These are phyloP conservation scores for Pseudocercospora fuligena DNA, from an alignment of 2,329 filamentous ascomycete species.

Conservation along the genomic window DNA sequence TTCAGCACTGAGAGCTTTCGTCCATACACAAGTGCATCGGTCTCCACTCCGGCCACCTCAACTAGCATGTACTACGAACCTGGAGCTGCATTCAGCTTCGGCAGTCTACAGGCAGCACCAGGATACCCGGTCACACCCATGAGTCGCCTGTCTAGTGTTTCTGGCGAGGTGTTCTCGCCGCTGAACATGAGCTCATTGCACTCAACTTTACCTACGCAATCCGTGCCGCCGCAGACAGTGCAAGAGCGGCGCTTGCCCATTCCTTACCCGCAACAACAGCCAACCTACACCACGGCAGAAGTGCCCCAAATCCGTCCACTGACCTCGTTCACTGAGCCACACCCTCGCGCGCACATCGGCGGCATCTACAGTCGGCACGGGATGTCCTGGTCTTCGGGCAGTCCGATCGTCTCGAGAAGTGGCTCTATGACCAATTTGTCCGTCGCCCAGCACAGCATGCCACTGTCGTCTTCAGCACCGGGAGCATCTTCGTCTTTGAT, in stretches of 20 bases:
- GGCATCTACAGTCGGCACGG: constrained; percentile 39
- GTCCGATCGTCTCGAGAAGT: constrained; percentile 19
- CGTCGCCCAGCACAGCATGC: constrained; percentile 14
- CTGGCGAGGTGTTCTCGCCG: constrained; percentile 36
- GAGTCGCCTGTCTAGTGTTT: constrained; percentile 35
- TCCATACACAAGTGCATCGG: constrained; percentile 33
- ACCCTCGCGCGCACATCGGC: constrained; percentile 32
- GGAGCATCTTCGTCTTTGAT: constrained; percentile 18
- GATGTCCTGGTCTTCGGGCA: constrained; percentile 37
- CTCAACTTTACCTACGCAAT: constrained; percentile 40
- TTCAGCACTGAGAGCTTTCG: constrained; percentile 37
- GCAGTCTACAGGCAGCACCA: constrained; percentile 32
- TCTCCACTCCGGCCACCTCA: constrained; percentile 34
- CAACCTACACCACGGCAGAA: constrained; percentile 22
- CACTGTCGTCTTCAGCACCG: constrained; percentile 16
- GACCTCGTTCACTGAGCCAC: constrained; percentile 31
- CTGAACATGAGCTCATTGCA: constrained; percentile 43
- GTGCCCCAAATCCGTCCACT: constrained; percentile 35
- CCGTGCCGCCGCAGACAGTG: constrained; percentile 39
- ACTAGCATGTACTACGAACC: constrained; percentile 36
- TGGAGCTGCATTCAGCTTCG: constrained; percentile 35
- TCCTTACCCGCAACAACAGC: constrained; percentile 33
- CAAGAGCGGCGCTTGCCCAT: constrained; percentile 40
- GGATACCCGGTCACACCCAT: constrained; percentile 24
- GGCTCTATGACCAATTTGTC: constrained; percentile 19